phyloP scores from a whole-genome alignment of 768 basidiomycete genomes.

The Pisolithus sp. region DNA sequence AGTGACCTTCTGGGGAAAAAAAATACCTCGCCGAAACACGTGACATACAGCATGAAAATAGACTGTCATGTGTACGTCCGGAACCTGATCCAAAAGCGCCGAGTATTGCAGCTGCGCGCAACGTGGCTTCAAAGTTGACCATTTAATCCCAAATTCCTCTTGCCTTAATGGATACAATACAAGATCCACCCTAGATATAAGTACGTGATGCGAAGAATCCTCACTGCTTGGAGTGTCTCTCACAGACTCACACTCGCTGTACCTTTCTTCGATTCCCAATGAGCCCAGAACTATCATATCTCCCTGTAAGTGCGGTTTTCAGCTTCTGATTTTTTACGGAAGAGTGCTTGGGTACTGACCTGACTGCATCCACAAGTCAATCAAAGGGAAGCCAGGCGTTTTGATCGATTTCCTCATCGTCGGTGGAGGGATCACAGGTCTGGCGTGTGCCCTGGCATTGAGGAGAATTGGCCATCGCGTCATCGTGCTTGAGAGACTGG shows the following conservation, averaged over 20 bases:
- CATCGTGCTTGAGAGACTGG: slow-evolving; percentile 46
- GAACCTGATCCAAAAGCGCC: too few species aligned
- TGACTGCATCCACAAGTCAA: slow-evolving; percentile 2
- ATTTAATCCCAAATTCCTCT: neutral
- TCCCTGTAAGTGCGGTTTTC: neutral
- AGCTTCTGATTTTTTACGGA: neutral
- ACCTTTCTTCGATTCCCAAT: neutral
- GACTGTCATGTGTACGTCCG: too few species aligned
- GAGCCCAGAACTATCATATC: neutral
- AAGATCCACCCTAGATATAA: neutral
- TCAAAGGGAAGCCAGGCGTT: slow-evolving; percentile 10
- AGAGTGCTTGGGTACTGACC: neutral
- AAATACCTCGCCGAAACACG: too few species aligned
- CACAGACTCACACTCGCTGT: too few species aligned
- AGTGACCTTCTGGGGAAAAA: too few species aligned
- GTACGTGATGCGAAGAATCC: neutral
- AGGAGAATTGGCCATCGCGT: slow-evolving; percentile 54
- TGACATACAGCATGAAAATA: too few species aligned
- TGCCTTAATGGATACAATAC: neutral
- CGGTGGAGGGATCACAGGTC: slow-evolving; percentile 49
- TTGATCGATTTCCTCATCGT: slow-evolving; percentile 38
- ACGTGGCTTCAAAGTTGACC: neutral
- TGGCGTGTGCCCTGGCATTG: slow-evolving; percentile 50
- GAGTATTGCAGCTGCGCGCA: too few species aligned
- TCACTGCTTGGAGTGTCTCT: too few species aligned